Evolutionary conservation across 306 rosid genomes (phyloP).

Genomic region (Ormosia emarginata): DNA sequence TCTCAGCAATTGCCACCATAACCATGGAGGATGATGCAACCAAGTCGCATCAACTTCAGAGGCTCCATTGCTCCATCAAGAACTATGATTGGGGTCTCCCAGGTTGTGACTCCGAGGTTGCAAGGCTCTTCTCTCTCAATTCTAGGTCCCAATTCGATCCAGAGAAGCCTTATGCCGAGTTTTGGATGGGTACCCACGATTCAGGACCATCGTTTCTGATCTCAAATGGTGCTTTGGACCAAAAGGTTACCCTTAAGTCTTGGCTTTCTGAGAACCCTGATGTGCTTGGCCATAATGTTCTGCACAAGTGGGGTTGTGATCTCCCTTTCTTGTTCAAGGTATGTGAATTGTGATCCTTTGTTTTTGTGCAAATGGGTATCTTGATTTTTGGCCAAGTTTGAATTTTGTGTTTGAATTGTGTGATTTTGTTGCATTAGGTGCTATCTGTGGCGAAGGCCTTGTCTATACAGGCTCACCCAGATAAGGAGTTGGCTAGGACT

Average conservation of each 20-base stretch:
- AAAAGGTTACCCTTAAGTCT: conserved; percentile 46
- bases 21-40: conserved; percentile 21
- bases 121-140: conserved; percentile 56
- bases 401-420: background rate
- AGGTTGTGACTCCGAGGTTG: conserved; percentile 61
- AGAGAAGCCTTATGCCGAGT: conserved; percentile 71
- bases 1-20: background rate
- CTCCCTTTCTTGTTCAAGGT: conserved; percentile 95
- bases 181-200: conserved; percentile 95
- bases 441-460: conserved; percentile 83
- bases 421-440: conserved; percentile 45
- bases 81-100: conserved; percentile 84
- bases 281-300: conserved; percentile 67
- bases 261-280: conserved; percentile 72
- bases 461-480: conserved; percentile 98
- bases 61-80: conserved; percentile 66
- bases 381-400: background rate
- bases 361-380: background rate
- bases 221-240: conserved; percentile 17
- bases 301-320: conserved; percentile 74
- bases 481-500: conserved; percentile 76
- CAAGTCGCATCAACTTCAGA: conserved; percentile 28
- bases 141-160: conserved; percentile 47
- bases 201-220: conserved; percentile 80
- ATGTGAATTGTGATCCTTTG: background rate